Conservation (phyloP, 768 basidiomycete genomes). For the Dentipellis sp. region DNA sequence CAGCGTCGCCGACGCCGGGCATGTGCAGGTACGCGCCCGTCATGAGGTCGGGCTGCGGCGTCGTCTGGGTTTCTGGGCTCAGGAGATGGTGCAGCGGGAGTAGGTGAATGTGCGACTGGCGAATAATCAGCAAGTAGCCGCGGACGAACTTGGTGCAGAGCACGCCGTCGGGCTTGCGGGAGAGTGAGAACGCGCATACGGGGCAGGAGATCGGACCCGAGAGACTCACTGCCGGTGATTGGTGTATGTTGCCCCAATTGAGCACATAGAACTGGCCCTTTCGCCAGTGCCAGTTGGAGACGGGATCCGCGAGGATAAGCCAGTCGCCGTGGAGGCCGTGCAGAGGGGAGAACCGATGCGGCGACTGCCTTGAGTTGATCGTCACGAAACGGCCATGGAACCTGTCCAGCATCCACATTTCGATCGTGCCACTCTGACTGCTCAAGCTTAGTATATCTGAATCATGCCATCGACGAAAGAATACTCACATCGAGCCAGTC, state of each 20-base stretch:
- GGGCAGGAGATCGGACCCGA: neutral
- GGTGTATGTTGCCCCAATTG: conserved; percentile 8
- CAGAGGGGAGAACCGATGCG: conserved; percentile 5
- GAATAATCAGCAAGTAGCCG: conserved; percentile 20
- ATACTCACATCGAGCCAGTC: neutral
- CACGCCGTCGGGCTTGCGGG: conserved; percentile 13
- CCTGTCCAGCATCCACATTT: conserved; percentile 20
- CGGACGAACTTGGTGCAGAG: conserved; percentile 21
- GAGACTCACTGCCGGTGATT: conserved; percentile 11
- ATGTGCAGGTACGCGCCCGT: conserved; percentile 13
- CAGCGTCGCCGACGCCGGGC: conserved; percentile 18
- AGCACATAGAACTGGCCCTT: conserved; percentile 7
- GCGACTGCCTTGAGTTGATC: conserved; percentile 1
- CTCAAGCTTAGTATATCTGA: too few relatives aligned
- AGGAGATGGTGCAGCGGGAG: conserved; percentile 13
- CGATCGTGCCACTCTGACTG: neutral
- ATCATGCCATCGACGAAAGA: neutral
- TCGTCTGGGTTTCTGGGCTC: conserved; percentile 4
- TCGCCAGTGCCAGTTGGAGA: conserved; percentile 13
- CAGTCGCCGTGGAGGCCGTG: conserved; percentile 10
- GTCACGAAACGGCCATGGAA: conserved; percentile 22
- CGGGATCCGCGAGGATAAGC: conserved; percentile 12
- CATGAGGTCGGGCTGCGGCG: neutral
- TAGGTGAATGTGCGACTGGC: conserved; percentile 19
- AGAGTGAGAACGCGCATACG: neutral